Percentiles rank a stretch among this genome's conserved stretches.
Evolutionary conservation across 2,329 filamentous ascomycete genomes (phyloP).

Genomic region (Botrytis elliptica): DNA sequence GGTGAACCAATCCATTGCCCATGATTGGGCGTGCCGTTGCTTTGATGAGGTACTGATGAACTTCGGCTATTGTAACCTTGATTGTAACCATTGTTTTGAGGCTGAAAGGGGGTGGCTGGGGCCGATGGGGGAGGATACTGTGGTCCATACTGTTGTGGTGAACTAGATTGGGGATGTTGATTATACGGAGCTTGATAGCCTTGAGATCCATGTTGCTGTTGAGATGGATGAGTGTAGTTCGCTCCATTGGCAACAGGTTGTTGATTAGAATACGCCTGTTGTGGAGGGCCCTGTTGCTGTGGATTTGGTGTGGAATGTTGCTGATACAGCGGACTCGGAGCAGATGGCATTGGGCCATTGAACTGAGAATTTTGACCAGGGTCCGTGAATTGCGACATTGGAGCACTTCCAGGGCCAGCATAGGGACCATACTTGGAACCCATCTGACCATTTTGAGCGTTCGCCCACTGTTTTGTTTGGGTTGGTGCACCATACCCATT

Average conservation of each 20-base stretch:
- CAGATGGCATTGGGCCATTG: constrained; percentile 11
- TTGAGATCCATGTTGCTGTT: constrained; percentile 27
- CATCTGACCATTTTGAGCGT: constrained; percentile 13
- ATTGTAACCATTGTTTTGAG: constrained; percentile 24
- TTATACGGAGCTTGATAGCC: constrained; percentile 27
- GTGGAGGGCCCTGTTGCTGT: constrained; percentile 25
- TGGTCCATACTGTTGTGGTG: constrained; percentile 26
- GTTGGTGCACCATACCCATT: constrained; percentile 10
- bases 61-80: constrained; percentile 13
- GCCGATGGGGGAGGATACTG: constrained; percentile 24
- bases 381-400: constrained; percentile 8
- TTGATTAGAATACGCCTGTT: constrained; percentile 26
- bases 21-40: constrained; percentile 5
- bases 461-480: constrained; percentile 22
- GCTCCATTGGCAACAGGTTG: constrained; percentile 18
- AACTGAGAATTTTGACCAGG: constrained; percentile 10
- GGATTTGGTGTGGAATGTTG: constrained; percentile 30
- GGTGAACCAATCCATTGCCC: constrained; percentile 19
- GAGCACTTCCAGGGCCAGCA: neutral
- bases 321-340: constrained; percentile 29
- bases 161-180: constrained; percentile 27
- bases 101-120: constrained; percentile 16
- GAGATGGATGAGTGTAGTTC: constrained; percentile 25
- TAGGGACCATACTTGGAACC: constrained; percentile 24
- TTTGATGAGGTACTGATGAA: constrained; percentile 15